phyloP scores from a whole-genome alignment of 2,329 filamentous ascomycete genomes.

The Ophiognomonia clavigignenti-juglandacearum region DNA sequence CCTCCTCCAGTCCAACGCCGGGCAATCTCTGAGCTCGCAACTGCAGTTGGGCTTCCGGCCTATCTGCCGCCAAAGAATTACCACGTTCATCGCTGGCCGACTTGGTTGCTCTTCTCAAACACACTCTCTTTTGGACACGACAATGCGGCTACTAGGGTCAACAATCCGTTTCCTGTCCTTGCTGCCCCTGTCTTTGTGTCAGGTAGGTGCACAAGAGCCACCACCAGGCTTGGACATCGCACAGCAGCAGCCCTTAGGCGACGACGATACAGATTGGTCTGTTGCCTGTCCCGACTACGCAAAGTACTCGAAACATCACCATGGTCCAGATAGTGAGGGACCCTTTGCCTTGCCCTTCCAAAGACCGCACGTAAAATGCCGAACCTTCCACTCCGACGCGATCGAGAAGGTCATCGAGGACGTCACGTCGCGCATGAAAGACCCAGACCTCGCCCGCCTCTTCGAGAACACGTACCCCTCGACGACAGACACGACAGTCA shows the following conservation, averaged over 20 bases:
- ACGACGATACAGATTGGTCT: conserved; percentile 25
- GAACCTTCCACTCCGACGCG: conserved; percentile 80
- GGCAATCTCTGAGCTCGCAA: not conserved
- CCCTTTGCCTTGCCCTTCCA: conserved; percentile 80
- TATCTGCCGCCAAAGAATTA: no score
- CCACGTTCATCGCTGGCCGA: no score
- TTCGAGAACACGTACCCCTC: conserved; percentile 97
- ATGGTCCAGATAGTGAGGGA: conserved; percentile 73
- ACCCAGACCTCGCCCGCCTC: conserved; percentile 82
- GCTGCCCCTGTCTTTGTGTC: not conserved
- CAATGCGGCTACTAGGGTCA: conserved; percentile 2
- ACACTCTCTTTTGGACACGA: not conserved
- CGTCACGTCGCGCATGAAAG: conserved; percentile 71
- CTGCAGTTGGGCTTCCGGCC: no score
- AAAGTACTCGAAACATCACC: conserved; percentile 51
- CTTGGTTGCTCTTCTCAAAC: not conserved
- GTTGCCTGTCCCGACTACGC: conserved; percentile 61
- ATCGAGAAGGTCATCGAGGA: conserved; percentile 87
- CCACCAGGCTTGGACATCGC: not conserved
- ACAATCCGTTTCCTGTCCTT: not conserved
- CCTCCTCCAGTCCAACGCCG: not conserved
- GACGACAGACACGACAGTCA: conserved; percentile 82
- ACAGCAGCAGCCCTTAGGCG: conserved; percentile 23
- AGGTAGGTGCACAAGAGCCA: conserved; percentile 19
- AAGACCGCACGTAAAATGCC: conserved; percentile 72